Evolutionary conservation across 2,329 filamentous ascomycete species (phyloP), one percentile per base, ranked within the genome.

Genomic region (Colletotrichum orbiculare): DNA sequence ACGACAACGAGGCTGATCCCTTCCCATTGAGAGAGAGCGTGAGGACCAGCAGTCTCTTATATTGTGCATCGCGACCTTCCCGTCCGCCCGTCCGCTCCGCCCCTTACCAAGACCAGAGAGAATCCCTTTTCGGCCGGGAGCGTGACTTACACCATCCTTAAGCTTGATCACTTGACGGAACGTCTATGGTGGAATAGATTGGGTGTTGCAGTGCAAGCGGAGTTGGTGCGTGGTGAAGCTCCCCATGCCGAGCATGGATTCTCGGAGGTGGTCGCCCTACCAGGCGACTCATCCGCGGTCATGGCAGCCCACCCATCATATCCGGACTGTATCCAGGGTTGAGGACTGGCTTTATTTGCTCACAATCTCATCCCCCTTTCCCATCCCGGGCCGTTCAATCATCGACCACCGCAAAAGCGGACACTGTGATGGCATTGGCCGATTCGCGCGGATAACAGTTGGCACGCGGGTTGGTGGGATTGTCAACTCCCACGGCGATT

Each of bases 171-270:
- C 47, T 46, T 46, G 42, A 63, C 42, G 54, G 42, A 58, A 59
- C 54, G 35, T 42, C 48, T 58, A 17, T 58, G 46, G 60, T 41
- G 60, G 54, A 62, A 63, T 53, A 63, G 60, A 63, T 59, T 47
- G 54, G 37, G 60, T 57, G 60, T 63, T 59, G 48, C 54, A 49
- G 35, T 59, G 60, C 17, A 63, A 59, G 48, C 55, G 60, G 60
- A 42, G 46, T 10, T 39, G 46, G 46, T 52, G 53, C 59, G 45
- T 59, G 47, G 41, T 53, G 33, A 25, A 42, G 47, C 60, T 48
- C 43, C 47, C 54, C n/a, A 41, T 15, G 54, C 25, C 54, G 25
- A 45, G 54, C 54, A 45, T 39, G 60, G 54, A 35, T 37, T 33
- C n/a, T 62, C 60, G 60, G 60, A 47, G 39, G 15, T 41, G 35